phyloP scores from a whole-genome alignment of 495 filamentous ascomycete genomes.

The Talaromyces ruber region DNA sequence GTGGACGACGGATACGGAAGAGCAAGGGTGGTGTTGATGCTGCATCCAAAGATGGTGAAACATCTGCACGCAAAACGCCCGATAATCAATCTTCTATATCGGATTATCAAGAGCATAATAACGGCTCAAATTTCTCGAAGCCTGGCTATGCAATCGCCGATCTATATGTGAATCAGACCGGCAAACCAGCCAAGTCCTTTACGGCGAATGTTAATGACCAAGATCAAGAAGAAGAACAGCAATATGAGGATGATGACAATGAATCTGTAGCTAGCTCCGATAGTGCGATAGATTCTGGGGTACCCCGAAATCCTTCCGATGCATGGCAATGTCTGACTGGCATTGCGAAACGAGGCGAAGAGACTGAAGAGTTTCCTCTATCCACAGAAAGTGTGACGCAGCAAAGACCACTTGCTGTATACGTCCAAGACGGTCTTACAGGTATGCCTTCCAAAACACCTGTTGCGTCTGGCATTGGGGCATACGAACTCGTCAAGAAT shows the following conservation, averaged over 20 bases:
- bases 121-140: slow-evolving; percentile 12
- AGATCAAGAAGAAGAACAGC: not conserved
- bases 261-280: slow-evolving; percentile 29
- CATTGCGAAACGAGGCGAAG: slow-evolving; percentile 25
- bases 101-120: slow-evolving; percentile 17
- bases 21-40: slow-evolving; percentile 30
- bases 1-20: slow-evolving; percentile 50
- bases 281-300: slow-evolving; percentile 13
- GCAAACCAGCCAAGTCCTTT: slow-evolving; percentile 20
- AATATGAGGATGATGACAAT: slow-evolving; percentile 25
- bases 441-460: slow-evolving; percentile 19
- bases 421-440: slow-evolving; percentile 14
- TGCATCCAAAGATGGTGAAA: not conserved
- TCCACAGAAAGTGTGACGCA: slow-evolving; percentile 6
- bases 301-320: slow-evolving; percentile 39
- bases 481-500: slow-evolving; percentile 43
- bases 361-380: not conserved
- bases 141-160: slow-evolving; percentile 29
- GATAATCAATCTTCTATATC: slow-evolving; percentile 19
- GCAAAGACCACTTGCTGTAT: slow-evolving; percentile 7
- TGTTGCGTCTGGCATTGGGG: slow-evolving; percentile 21
- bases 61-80: not conserved
- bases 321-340: slow-evolving; percentile 41
- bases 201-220: slow-evolving; percentile 5
- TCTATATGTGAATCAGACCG: slow-evolving; percentile 22